Base-by-base conservation (phyloP, 495 filamentous ascomycete species). In the Usnea hakonensis region DNA sequence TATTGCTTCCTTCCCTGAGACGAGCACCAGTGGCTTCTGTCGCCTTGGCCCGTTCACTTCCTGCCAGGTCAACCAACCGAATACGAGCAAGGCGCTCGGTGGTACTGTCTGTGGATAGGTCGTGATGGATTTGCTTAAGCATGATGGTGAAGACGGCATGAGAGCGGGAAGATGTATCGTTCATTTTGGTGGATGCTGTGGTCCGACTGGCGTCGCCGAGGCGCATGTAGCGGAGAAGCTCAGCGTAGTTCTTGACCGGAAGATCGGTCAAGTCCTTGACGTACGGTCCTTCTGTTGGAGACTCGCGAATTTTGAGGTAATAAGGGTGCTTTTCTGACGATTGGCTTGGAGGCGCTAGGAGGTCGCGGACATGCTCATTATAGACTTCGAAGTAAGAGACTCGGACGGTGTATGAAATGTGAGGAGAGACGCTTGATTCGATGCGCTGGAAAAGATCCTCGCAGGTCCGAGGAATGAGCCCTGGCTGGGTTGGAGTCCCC, bases 351-450 rank as follows among this genome's bases (percentile, higher is more conserved):
- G 91, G 89, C 2, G 91, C 89, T 50, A 99, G 82, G 3, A 99
- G 81, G 72, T 99, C 94, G 57, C 94, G 88, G 37, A 97, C 95
- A 75, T 99, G 94, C 74, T 99, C 94, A 73, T 99, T 99, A 80
- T 99, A 97, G 65, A 99, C 92, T 74, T 99, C 94, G 66, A 97
- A 97, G 76, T 99, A 99, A 5, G 91, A 96, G 37, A 97, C 94
- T 61, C 92, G 90, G 56, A 99, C 94, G 67, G 90, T 91, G 79
- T 96, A 99, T 63, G 87, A 94, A 72, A 96, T 90, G 70, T 92
- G 92, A 19, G 91, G 88, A 9, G 86, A 85, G 41, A 87, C 81
- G 43, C 91, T 90, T 53, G 82, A 82, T 67, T 95, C 89, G 68
- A 99, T 97, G 60, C 94, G 85, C 75, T 97, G 84, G 70, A 99